Evolutionary conservation across 352 stramenopile genomes (phyloP).

Genomic region (Phytophthora fragariaefolia): DNA sequence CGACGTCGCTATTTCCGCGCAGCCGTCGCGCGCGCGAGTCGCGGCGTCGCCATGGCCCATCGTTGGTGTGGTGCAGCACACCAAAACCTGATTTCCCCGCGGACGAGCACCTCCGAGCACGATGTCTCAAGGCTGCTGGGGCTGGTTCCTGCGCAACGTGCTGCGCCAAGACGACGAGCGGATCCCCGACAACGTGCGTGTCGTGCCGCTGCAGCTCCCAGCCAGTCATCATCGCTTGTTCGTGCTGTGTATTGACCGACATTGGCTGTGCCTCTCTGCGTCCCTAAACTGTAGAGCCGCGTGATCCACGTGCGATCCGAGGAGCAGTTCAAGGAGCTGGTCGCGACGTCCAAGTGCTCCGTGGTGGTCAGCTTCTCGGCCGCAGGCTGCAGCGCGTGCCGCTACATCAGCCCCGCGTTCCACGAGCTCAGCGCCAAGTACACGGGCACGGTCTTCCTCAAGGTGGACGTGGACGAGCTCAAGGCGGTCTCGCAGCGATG

Average conservation of each 20-base stretch:
- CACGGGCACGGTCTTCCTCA: slow-evolving; percentile 84
- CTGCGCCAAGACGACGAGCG: slow-evolving; percentile 58
- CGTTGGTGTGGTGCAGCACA: slow-evolving; percentile 19
- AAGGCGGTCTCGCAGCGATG: slow-evolving; percentile 49
- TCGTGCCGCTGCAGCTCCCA: neutral
- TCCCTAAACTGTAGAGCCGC: slow-evolving; percentile 46
- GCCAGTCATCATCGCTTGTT: neutral
- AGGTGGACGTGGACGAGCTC: slow-evolving; percentile 90
- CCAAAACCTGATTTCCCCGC: slow-evolving; percentile 20
- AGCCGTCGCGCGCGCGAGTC: neutral
- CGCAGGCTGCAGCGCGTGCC: slow-evolving; percentile 89
- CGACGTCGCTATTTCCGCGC: neutral
- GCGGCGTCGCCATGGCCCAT: slow-evolving; percentile 1
- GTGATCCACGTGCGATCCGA: slow-evolving; percentile 76
- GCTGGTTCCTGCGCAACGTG: slow-evolving; percentile 70
- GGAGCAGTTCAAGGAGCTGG: slow-evolving; percentile 79
- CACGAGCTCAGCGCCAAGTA: slow-evolving; percentile 88
- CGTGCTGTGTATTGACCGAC: no score
- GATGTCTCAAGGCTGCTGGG: slow-evolving; percentile 70
- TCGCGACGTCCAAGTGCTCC: slow-evolving; percentile 73
- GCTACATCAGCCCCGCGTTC: slow-evolving; percentile 83
- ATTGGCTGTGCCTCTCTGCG: no score
- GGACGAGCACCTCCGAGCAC: slow-evolving; percentile 39
- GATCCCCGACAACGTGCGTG: slow-evolving; percentile 52
- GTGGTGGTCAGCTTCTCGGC: slow-evolving; percentile 90